phyloP scores from a whole-genome alignment of 2,329 filamentous ascomycete species.

The Cordyceps pruinosa region DNA sequence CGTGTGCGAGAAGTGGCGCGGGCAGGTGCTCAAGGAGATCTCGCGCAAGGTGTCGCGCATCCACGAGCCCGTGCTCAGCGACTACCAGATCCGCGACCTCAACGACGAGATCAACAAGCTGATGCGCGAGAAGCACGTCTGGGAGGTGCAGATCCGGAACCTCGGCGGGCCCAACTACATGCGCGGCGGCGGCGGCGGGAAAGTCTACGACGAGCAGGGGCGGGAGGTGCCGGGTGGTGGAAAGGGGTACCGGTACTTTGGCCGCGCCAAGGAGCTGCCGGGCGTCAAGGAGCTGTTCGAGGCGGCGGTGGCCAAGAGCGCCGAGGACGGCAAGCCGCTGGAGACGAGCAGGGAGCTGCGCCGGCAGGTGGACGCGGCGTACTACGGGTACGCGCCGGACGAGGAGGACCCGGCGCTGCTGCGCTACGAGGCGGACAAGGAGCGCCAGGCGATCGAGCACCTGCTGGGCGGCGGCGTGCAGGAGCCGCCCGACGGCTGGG shows the following conservation, averaged over 20 bases:
- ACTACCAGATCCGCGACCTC: slow-evolving; percentile 94
- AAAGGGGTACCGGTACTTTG: slow-evolving; percentile 93
- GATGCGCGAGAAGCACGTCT: slow-evolving; percentile 98
- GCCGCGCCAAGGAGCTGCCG: slow-evolving; percentile 78
- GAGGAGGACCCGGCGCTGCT: slow-evolving; percentile 82
- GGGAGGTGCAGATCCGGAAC: slow-evolving; percentile 94
- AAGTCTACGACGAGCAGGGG: slow-evolving; percentile 67
- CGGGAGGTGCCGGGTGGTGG: slow-evolving; percentile 66
- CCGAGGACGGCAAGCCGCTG: slow-evolving; percentile 50
- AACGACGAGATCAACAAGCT: slow-evolving; percentile 99
- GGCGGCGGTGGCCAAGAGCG: slow-evolving; percentile 54
- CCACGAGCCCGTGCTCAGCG: slow-evolving; percentile 82
- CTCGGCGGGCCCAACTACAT: slow-evolving; percentile 97
- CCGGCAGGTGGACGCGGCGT: slow-evolving; percentile 80
- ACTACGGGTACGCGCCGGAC: slow-evolving; percentile 90
- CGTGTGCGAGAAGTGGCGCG: slow-evolving; percentile 93
- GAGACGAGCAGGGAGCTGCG: slow-evolving; percentile 64
- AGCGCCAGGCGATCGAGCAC: slow-evolving; percentile 69
- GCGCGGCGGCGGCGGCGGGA: slow-evolving; percentile 60
- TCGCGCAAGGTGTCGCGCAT: slow-evolving; percentile 94
- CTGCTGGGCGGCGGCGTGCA: slow-evolving; percentile 52
- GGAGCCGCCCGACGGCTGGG: slow-evolving; percentile 64
- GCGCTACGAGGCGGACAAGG: slow-evolving; percentile 74
- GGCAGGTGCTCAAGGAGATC: slow-evolving; percentile 94
- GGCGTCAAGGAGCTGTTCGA: slow-evolving; percentile 97